Base-by-base conservation (phyloP, 176 grass and related monocot genomes). In the Triticum dicoccoides region DNA sequence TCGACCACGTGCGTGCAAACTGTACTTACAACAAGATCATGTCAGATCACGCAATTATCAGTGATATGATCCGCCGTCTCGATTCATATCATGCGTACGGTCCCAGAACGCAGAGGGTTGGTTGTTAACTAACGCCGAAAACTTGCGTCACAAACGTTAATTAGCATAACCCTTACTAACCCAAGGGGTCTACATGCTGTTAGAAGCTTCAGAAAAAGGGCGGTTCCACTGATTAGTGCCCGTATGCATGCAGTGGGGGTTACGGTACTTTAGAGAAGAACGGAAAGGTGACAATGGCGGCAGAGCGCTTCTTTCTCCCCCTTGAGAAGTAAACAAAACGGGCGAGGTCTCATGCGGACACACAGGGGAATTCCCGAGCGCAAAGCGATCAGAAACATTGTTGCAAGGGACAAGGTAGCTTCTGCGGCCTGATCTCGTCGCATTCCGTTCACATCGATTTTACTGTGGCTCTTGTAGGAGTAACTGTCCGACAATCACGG, bases 131-230 rank as follows among this genome's bases (percentile, higher is more conserved):
- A 64, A 23, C 79, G 71, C 79, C 64, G 65, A 65, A 71, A 86
- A 62, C 84, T 86, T 90, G 79, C 32, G 86, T 30, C 39, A 42
- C 65, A 90, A 86, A 64, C 23, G 80, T 61, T 58, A 45, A 6
- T 23, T 24, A 23, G 8, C 12, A 83, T 30, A 30, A 30, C 69
- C 23, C 4, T 66, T 74, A 41, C 38, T 42, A 37, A 21, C 1
- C 30, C 37, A 72, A 15, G 41, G 74, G 74, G 74, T 84, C 65
- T 73, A 77, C 83, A 63, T 68, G 78, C 29, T 38, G 82, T 76
- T 85, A 65, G 23, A 89, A 75, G 3, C 67, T 3, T 61, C 12
- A 44, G 17, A 18, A 2, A 9, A 30, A 30, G 29, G 42, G 27
- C 54, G 11, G 58, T 58, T 64, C 65, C 56, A 5, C 59, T 79